Evolutionary conservation across 768 basidiomycete genomes (phyloP), one percentile per base, ranked within the genome.

Genomic region (Lactifluus rugatus): DNA sequence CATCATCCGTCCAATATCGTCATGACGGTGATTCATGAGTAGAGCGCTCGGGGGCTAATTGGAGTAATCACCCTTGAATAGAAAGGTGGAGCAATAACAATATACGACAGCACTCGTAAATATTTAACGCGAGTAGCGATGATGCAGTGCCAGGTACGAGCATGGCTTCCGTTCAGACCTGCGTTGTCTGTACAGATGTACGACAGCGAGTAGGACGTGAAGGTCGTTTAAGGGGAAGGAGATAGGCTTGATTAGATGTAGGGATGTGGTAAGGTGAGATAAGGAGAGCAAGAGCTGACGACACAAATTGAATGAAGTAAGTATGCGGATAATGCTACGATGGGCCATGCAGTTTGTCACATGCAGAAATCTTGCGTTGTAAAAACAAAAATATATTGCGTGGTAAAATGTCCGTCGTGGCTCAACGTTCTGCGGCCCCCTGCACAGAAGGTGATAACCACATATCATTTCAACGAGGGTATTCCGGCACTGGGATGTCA

Each of bases 341-440:
- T 45, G 48, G 31, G 37, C 48, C 48, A 49, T 59, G 58, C 41
- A 34, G 23, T 13, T 41, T 25, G 58, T 60, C 48, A 53, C n/a
- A 42, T 58, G 52, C 46, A 26, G 16, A 21, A 36, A 39, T 19
- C 14, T 53, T 26, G 37, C 23, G 2, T 52, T 51, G 42, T 45
- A 50, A 52, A 51, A 23, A 51, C 31, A 51, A 47, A 56, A 26
- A 56, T 51, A 56, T 56, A 51, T n/a, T 60, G 54, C 34, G 44
- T 47, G 25, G 44, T 56, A 34, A 32, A 52, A 36, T 17, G 45
- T 56, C 54, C 59, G 21, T 56, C 32, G 36, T 28, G 28, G 17
- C 48, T 36, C 39, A 46, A 19, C 13, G 28, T 36, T 34, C 19
- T 34, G 42, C 28, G 21, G 14, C n/a, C 34, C 25, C 36, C 42